Conservation (phyloP, 1,284 basidiomycete genomes). For the Xerocomus nothofagi region DNA sequence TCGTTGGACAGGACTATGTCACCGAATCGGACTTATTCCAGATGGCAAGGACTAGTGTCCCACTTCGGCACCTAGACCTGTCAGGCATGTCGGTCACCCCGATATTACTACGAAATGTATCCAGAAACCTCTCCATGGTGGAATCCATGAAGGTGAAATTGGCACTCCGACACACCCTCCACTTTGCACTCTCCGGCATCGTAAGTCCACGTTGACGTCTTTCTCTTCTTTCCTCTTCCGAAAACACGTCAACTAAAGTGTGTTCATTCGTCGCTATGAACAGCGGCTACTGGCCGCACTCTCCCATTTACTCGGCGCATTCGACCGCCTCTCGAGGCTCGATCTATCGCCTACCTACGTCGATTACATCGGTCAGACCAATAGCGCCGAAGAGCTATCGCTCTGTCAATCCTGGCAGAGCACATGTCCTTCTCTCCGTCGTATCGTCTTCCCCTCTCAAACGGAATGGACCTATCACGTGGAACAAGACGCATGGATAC, state of each 20-base stretch:
- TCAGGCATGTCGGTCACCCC: conserved; percentile 59
- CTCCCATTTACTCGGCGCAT: conserved; percentile 24
- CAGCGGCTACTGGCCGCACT: neutral
- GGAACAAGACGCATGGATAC: conserved; percentile 14
- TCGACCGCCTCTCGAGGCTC: conserved; percentile 37
- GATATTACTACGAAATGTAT: conserved; percentile 53
- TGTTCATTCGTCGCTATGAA: neutral
- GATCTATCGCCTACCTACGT: conserved; percentile 60
- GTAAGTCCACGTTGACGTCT: conserved; percentile 43
- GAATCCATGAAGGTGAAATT: conserved; percentile 55
- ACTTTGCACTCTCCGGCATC: conserved; percentile 55
- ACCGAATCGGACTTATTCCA: conserved; percentile 49
- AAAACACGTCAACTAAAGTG: neutral
- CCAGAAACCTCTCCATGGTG: conserved; percentile 49
- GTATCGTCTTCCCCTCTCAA: conserved; percentile 56
- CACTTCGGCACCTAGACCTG: conserved; percentile 55
- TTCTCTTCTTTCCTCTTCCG: conserved; percentile 21
- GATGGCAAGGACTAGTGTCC: conserved; percentile 47
- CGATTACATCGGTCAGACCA: conserved; percentile 37
- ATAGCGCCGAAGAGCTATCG: conserved; percentile 38
- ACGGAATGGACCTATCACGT: conserved; percentile 43
- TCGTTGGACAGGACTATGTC: conserved; percentile 58
- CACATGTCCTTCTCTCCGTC: conserved; percentile 52
- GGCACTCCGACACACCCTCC: conserved; percentile 63
- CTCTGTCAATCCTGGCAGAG: conserved; percentile 55